These are phyloP conservation scores for Flammula alnicola DNA, from an alignment of 1,284 basidiomycete genomes.

Conservation along the genomic window DNA sequence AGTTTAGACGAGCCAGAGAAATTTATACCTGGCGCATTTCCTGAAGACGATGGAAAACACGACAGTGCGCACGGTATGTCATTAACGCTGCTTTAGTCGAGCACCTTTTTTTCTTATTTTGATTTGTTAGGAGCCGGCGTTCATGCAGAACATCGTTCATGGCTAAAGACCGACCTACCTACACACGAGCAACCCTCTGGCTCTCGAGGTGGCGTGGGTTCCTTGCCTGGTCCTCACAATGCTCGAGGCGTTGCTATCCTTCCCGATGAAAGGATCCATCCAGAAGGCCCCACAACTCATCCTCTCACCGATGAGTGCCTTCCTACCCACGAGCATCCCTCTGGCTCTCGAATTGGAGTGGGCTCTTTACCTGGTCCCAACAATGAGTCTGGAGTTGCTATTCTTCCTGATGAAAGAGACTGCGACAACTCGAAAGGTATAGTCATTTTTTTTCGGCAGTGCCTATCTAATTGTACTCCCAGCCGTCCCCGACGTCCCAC, in stretches of 20 bases:
- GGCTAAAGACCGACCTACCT: background rate
- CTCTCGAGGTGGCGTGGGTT: conserved; percentile 1
- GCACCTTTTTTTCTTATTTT: too few species aligned
- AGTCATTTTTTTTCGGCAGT: too few species aligned
- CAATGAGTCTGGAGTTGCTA: background rate
- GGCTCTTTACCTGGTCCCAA: conserved; percentile 7
- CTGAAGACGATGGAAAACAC: too few species aligned
- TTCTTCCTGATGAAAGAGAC: conserved; percentile 7
- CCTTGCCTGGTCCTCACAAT: conserved; percentile 2
- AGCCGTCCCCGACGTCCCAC: too few species aligned
- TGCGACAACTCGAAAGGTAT: background rate
- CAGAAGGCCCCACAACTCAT: too few species aligned
- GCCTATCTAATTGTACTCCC: background rate
- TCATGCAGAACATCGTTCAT: background rate
- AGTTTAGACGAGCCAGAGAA: too few species aligned
- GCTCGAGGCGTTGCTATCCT: conserved; percentile 3
- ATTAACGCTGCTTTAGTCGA: too few species aligned
- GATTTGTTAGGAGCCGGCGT: too few species aligned
- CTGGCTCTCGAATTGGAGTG: background rate
- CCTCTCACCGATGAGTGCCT: too few species aligned
- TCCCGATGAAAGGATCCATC: too few species aligned
- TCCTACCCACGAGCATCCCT: conserved; percentile 4
- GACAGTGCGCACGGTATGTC: too few species aligned
- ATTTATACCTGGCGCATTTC: too few species aligned
- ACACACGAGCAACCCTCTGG: conserved; percentile 4